Percentiles rank a stretch among this genome's conserved stretches.
phyloP scores from a whole-genome alignment of 768 basidiomycete species.

The Tubosaeta sp. region DNA sequence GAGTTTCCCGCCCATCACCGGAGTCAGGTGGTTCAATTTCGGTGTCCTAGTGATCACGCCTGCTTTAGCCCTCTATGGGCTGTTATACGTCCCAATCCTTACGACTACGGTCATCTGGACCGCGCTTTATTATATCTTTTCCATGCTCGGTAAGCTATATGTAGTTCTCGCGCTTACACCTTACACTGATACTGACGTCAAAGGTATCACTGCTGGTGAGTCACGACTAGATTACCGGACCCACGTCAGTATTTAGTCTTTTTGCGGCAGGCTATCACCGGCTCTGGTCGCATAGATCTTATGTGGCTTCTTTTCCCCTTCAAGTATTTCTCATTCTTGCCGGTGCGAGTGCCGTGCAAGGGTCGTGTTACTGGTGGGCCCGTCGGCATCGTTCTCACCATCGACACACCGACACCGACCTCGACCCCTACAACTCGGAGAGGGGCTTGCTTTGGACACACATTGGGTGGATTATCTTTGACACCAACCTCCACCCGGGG shows the following conservation, averaged over 20 bases:
- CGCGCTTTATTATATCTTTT: constrained; percentile 73
- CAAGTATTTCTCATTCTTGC: constrained; percentile 68
- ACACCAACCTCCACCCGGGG: constrained; percentile 68
- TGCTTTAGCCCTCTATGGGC: constrained; percentile 63
- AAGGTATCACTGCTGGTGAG: constrained; percentile 50
- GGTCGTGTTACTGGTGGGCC: constrained; percentile 87
- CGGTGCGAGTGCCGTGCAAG: constrained; percentile 81
- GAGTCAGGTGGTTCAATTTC: constrained; percentile 77
- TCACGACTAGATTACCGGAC: not conserved
- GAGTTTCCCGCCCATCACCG: constrained; percentile 45
- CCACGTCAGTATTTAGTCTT: constrained; percentile 1
- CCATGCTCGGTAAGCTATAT: constrained; percentile 66
- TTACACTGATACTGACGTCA: constrained; percentile 8
- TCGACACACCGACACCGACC: constrained; percentile 80
- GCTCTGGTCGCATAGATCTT: constrained; percentile 82
- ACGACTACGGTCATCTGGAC: constrained; percentile 58
- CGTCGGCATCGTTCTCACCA: constrained; percentile 81
- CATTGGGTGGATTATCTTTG: constrained; percentile 81
- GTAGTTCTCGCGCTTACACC: constrained; percentile 3
- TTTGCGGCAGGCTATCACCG: constrained; percentile 64
- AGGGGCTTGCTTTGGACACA: constrained; percentile 78
- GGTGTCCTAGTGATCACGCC: constrained; percentile 68
- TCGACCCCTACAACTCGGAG: constrained; percentile 80
- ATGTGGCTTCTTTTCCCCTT: constrained; percentile 68
- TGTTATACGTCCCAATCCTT: constrained; percentile 43